Conservation (phyloP, 2,329 filamentous ascomycete species). For the Trichophyton mentagrophytes region DNA sequence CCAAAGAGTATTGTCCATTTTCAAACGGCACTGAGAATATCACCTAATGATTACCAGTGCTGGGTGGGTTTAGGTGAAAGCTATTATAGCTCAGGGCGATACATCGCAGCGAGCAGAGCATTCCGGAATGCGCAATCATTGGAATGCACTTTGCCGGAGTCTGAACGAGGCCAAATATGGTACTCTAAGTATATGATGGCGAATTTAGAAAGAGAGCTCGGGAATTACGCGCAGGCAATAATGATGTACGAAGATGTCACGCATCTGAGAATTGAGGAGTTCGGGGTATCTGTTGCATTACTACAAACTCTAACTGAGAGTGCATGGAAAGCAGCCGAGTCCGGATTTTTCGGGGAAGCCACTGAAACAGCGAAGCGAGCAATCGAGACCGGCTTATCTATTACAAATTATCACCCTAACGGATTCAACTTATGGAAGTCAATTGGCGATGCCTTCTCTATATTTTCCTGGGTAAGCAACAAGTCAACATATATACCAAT, state of each 20-base stretch:
- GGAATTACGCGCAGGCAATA: conserved; percentile 77
- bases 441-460: conserved; percentile 71
- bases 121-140: conserved; percentile 73
- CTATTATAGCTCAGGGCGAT: conserved; percentile 85
- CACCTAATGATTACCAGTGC: conserved; percentile 79
- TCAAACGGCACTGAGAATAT: conserved; percentile 72
- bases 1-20: conserved; percentile 81
- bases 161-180: conserved; percentile 61
- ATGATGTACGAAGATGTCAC: conserved; percentile 63
- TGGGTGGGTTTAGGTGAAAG: conserved; percentile 97
- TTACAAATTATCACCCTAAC: conserved; percentile 48
- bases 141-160: conserved; percentile 46
- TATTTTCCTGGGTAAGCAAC: conserved; percentile 68
- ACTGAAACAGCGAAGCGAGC: conserved; percentile 56
- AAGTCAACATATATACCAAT: conserved; percentile 51
- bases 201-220: conserved; percentile 84
- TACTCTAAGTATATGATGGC: conserved; percentile 95
- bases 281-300: conserved; percentile 75
- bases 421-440: conserved; percentile 95
- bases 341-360: conserved; percentile 76
- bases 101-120: conserved; percentile 85
- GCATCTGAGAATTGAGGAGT: conserved; percentile 54
- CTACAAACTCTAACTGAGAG: conserved; percentile 80
- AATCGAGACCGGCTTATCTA: conserved; percentile 52
- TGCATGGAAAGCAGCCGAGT: conserved; percentile 62